Base-by-base conservation (phyloP, 192 early-diverging fungal genomes). In the Dissophora globulifera region DNA sequence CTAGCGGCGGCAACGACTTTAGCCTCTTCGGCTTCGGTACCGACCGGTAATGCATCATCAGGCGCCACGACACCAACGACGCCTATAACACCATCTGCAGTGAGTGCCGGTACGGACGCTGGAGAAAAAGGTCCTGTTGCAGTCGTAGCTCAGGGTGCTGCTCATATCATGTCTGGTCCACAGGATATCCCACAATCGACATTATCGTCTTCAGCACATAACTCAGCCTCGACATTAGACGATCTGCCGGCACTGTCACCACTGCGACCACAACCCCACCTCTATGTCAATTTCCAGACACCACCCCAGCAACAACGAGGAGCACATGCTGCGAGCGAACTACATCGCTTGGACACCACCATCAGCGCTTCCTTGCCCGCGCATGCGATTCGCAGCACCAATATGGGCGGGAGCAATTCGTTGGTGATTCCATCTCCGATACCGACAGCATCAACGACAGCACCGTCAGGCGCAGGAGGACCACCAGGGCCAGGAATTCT, bases 161-260 rank as follows among this genome's bases (percentile, higher is more conserved):
- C 80, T 53, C 65, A 83, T 67, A 38, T 74, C 56, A 58, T 78
- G 57, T 60, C 62, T 67, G 58, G 75, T 62, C 50, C 80, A 12
- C 72, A 76, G 46, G 63, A 76, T 60, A 76, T 76, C 43, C 72
- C 72, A 16, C 72, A 76, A 10, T 26, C 63, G n/a, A 22, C 26
- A 16, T 43, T 27, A 13, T 38, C 7, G 38, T 22, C 4, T 20
- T 45, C 22, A 65, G 42, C 6, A 51, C 12, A 38, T 38, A 38
- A 38, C 13, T 38, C 35, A 38, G 35, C 6, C 13, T 38, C 35
- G 7, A 9, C 13, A 15, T 7, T 33, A 29, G 9, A 53, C 17
- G 4, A 33, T 53, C 51, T 47, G 42, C 57, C 26, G 10, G 13
- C 57, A 32, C 17, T 32, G 23, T 26, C 33, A 19, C 58, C 26